These are phyloP conservation scores for Xylariales sp. DNA, from an alignment of 2,329 filamentous ascomycete genomes.

Conservation along the genomic window DNA sequence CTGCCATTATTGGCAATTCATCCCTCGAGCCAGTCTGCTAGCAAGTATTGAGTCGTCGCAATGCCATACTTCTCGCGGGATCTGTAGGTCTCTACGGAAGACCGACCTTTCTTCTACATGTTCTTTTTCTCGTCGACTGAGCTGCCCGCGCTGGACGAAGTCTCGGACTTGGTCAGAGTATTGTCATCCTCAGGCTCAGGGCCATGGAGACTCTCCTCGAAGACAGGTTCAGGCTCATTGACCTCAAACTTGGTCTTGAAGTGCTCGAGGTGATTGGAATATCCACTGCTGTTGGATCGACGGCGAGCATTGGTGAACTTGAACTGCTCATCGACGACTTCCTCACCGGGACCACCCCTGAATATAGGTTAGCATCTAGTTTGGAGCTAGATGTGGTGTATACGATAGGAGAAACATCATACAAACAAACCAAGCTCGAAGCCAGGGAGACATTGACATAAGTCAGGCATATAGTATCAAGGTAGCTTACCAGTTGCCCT, in stretches of 20 bases:
- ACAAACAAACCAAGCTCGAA: background rate
- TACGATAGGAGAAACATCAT: background rate
- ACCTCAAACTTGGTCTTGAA: constrained; percentile 98
- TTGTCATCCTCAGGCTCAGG: constrained; percentile 55
- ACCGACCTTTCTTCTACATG: constrained; percentile 8
- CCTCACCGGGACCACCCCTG: constrained; percentile 81
- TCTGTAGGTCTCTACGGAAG: background rate
- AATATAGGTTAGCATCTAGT: constrained; percentile 15
- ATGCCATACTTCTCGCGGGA: background rate
- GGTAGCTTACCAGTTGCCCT: constrained; percentile 80
- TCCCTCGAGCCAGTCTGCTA: too few relatives aligned
- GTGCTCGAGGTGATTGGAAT: constrained; percentile 64
- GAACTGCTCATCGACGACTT: constrained; percentile 79
- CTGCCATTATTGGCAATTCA: background rate
- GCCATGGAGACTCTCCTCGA: constrained; percentile 81
- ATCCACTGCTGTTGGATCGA: constrained; percentile 83
- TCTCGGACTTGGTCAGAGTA: constrained; percentile 50
- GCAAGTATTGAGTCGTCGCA: background rate
- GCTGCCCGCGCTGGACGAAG: constrained; percentile 57
- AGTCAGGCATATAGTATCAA: background rate
- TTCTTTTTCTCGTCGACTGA: constrained; percentile 44
- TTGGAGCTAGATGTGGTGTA: background rate
- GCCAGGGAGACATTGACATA: background rate
- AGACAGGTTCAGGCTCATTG: constrained; percentile 83
- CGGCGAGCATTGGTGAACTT: constrained; percentile 81